Evolutionary conservation across 2,329 filamentous ascomycete genomes (phyloP).

Genomic region (Leptographium procerum): DNA sequence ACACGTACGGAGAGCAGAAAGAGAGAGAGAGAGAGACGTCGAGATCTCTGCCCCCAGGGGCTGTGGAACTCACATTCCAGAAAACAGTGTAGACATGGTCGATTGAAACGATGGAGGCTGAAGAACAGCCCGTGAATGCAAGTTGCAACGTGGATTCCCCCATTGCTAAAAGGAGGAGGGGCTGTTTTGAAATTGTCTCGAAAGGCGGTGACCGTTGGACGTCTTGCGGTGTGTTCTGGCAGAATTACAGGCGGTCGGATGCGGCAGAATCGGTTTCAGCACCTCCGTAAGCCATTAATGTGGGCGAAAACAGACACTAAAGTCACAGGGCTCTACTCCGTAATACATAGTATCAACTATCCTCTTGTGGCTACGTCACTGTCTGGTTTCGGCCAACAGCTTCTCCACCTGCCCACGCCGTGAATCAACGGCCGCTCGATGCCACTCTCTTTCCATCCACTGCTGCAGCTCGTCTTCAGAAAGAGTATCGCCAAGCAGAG

Average conservation of each 20-base stretch:
- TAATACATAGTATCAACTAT: background rate
- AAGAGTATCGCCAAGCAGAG: no score
- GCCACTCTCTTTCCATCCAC: no score
- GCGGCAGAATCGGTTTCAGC: background rate
- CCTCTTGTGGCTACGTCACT: no score
- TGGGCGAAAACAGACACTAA: background rate
- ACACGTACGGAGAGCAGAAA: background rate
- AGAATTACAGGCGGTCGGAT: background rate
- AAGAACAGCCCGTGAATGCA: background rate
- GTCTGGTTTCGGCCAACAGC: no score
- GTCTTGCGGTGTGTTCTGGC: background rate
- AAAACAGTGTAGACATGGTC: slow-evolving; percentile 20
- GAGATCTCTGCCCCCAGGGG: no score
- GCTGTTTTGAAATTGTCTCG: background rate
- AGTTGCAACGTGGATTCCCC: background rate
- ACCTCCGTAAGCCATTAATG: background rate
- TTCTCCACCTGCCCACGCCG: background rate
- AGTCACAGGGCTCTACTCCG: no score
- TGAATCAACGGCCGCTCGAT: background rate
- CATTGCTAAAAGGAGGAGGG: background rate
- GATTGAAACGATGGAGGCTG: background rate
- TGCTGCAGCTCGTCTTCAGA: no score
- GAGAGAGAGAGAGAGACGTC: background rate
- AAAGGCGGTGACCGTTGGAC: background rate
- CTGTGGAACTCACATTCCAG: slow-evolving; percentile 15